Evolutionary conservation across 768 basidiomycete species (phyloP).

Genomic region (Boletellus emodensis): DNA sequence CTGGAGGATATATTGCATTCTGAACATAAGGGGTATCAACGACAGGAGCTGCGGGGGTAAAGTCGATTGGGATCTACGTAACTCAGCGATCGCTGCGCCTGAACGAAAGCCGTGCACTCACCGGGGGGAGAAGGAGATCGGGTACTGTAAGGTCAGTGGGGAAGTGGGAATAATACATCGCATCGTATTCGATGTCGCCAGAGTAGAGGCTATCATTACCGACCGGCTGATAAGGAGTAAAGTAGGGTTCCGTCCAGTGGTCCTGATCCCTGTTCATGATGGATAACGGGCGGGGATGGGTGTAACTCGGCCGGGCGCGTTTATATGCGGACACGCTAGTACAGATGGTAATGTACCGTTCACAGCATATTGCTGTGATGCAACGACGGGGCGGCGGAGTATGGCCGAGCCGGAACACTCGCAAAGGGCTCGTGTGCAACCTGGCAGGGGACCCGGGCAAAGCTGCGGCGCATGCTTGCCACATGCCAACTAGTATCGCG

Average conservation of each 20-base stretch:
- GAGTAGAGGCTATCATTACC: neutral
- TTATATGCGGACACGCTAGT: constrained; percentile 12
- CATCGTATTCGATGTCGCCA: neutral
- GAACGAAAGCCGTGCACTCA: constrained; percentile 9
- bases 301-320: neutral
- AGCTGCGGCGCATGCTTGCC: neutral
- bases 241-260: constrained; percentile 7
- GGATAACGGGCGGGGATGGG: neutral
- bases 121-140: neutral
- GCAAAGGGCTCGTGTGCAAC: neutral
- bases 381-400: neutral
- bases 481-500: constrained; percentile 18
- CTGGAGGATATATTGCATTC: neutral
- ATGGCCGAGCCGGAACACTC: neutral
- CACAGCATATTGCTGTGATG: constrained; percentile 28
- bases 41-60: neutral
- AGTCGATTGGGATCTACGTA: constrained; percentile 2
- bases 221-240: neutral
- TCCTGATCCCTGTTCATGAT: constrained; percentile 12
- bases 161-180: neutral
- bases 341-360: neutral
- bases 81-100: constrained; percentile 1
- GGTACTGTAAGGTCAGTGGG: neutral
- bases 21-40: neutral
- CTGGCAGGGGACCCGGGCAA: no score